phyloP scores from a whole-genome alignment of 2,329 filamentous ascomycete genomes.

The Arthrobotrys iridis region DNA sequence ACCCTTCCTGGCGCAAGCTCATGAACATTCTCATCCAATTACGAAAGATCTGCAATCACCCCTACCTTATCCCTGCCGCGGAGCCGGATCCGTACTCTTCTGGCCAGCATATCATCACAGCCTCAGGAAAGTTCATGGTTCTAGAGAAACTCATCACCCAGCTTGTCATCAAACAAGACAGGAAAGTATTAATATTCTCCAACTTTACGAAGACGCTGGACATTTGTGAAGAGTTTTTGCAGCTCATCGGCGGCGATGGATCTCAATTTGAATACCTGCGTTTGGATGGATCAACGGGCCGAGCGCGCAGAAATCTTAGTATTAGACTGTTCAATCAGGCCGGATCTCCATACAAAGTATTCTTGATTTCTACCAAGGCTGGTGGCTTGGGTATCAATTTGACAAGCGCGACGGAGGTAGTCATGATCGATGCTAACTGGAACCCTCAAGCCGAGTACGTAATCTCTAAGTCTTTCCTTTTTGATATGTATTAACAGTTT shows the following conservation, averaged over 20 bases:
- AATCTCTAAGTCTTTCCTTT: neutral
- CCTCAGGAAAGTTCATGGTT: slow-evolving; percentile 69
- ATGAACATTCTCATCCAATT: slow-evolving; percentile 70
- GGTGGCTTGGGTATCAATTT: slow-evolving; percentile 69
- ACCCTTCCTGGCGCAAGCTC: slow-evolving; percentile 64
- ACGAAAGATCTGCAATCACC: slow-evolving; percentile 67
- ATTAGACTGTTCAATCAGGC: slow-evolving; percentile 67
- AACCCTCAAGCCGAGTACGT: slow-evolving; percentile 57
- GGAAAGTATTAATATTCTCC: slow-evolving; percentile 70
- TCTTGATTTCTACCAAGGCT: slow-evolving; percentile 68
- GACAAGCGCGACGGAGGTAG: slow-evolving; percentile 67
- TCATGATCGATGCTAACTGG: slow-evolving; percentile 66
- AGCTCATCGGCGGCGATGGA: slow-evolving; percentile 63
- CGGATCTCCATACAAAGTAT: slow-evolving; percentile 65
- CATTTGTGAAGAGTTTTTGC: slow-evolving; percentile 66
- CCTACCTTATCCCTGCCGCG: slow-evolving; percentile 66
- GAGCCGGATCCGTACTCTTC: slow-evolving; percentile 64
- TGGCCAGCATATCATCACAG: slow-evolving; percentile 65
- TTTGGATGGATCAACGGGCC: slow-evolving; percentile 66
- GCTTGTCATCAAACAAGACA: slow-evolving; percentile 65
- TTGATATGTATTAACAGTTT: slow-evolving; percentile 65
- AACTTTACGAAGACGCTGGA: slow-evolving; percentile 67
- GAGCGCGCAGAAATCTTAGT: slow-evolving; percentile 66
- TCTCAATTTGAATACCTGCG: slow-evolving; percentile 64
- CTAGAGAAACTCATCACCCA: slow-evolving; percentile 66